Conservation (phyloP, 148 eudicot species). For the Rheum nobile region DNA sequence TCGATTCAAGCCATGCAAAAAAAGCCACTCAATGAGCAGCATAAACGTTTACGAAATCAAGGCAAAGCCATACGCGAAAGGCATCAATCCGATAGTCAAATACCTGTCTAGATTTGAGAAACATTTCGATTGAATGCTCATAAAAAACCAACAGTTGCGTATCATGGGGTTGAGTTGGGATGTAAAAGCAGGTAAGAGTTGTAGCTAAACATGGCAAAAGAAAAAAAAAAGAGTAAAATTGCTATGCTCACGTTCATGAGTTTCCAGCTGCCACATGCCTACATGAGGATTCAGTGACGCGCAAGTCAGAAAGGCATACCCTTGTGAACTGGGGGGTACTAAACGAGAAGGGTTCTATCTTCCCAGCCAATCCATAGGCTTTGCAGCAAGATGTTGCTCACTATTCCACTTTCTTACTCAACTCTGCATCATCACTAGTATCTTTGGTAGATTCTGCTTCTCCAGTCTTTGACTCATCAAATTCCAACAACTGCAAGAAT, state of each 20-base stretch:
- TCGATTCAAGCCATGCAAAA: background rate
- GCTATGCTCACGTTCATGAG: background rate
- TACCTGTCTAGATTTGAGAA: background rate
- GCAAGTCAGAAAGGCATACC: constrained; percentile 8
- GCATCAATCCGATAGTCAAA: background rate
- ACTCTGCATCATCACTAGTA: constrained; percentile 14
- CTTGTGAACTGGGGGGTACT: constrained; percentile 1
- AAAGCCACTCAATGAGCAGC: background rate
- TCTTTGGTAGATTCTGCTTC: constrained; percentile 21
- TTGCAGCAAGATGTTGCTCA: background rate
- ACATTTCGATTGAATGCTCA: background rate
- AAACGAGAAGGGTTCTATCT: constrained; percentile 5
- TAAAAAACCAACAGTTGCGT: background rate
- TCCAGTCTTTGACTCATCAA: constrained; percentile 63
- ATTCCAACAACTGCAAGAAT: constrained; percentile 66
- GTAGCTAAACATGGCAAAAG: background rate
- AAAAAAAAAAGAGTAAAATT: background rate
- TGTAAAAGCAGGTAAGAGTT: background rate
- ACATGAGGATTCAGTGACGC: background rate
- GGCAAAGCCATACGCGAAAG: background rate
- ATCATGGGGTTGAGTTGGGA: background rate
- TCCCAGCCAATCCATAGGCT: background rate
- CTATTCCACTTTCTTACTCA: constrained; percentile 13
- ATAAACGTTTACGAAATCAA: background rate
- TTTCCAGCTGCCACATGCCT: background rate